These are phyloP conservation scores for Trichoderma asperelloides DNA, from an alignment of 495 filamentous ascomycete genomes.

Conservation along the genomic window DNA sequence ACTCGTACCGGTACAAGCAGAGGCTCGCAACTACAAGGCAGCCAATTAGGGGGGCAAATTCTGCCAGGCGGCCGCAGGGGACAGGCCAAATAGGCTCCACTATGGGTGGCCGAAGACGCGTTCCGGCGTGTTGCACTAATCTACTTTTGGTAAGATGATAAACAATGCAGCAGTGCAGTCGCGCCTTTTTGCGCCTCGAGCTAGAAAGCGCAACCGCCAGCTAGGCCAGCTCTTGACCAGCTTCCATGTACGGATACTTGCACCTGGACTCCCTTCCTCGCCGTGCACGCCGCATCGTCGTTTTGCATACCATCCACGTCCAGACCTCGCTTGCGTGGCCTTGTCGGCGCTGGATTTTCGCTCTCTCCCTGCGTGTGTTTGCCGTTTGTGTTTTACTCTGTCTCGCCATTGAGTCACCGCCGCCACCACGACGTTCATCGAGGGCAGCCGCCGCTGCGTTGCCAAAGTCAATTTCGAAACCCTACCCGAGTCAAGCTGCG, in stretches of 20 bases:
- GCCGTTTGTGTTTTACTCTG: background rate
- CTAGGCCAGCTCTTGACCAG: background rate
- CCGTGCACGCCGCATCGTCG: background rate
- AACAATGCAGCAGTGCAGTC: constrained; percentile 7
- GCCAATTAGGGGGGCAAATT: background rate
- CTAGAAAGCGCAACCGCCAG: background rate
- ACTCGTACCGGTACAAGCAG: background rate
- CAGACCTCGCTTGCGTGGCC: no score
- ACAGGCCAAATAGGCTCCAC: background rate
- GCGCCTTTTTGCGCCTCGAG: background rate
- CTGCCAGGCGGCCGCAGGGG: background rate
- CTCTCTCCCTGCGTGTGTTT: background rate
- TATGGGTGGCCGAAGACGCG: background rate
- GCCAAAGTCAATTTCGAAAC: background rate
- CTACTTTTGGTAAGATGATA: background rate
- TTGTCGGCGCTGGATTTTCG: background rate
- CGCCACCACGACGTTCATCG: background rate
- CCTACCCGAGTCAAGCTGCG: background rate
- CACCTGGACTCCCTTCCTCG: background rate
- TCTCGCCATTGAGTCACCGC: constrained; percentile 3
- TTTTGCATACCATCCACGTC: background rate
- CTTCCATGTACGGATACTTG: background rate
- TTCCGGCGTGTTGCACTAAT: constrained; percentile 1
- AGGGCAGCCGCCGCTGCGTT: background rate
- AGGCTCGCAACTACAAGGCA: no score